Conservation (phyloP, 2,329 filamentous ascomycete species). For the Cladophialophora chaetospira region DNA sequence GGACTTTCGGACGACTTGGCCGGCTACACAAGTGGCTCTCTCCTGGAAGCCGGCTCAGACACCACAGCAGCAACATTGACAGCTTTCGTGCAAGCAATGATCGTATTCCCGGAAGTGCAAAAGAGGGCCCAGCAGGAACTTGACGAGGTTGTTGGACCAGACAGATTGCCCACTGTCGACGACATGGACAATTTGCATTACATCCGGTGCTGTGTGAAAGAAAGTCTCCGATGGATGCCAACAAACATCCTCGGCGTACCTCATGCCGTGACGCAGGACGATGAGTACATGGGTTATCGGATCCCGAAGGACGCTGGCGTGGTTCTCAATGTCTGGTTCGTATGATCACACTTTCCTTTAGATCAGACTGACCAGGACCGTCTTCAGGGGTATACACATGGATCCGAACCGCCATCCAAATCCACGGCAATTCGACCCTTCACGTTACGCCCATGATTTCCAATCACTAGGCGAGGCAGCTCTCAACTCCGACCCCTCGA, state of each 20-base stretch:
- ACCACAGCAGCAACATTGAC: constrained; percentile 48
- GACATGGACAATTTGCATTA: constrained; percentile 56
- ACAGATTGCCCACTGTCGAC: constrained; percentile 51
- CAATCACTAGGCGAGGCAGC: constrained; percentile 39
- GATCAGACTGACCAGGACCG: constrained; percentile 31
- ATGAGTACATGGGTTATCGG: constrained; percentile 29
- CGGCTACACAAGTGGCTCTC: constrained; percentile 40
- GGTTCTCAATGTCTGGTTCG: constrained; percentile 32
- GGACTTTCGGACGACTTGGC: constrained; percentile 26
- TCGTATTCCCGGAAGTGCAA: constrained; percentile 51
- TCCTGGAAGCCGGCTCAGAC: constrained; percentile 47
- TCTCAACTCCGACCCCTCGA: constrained; percentile 34
- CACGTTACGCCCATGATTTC: constrained; percentile 36
- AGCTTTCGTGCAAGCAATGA: constrained; percentile 54
- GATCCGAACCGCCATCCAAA: constrained; percentile 34
- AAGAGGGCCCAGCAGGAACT: constrained; percentile 51
- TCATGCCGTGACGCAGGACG: constrained; percentile 29
- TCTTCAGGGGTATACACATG: constrained; percentile 31
- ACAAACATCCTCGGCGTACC: constrained; percentile 29
- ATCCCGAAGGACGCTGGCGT: constrained; percentile 30
- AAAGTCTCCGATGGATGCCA: constrained; percentile 59
- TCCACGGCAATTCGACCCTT: constrained; percentile 37
- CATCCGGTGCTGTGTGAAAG: constrained; percentile 56
- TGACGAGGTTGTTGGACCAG: constrained; percentile 52
- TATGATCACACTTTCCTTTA: background rate